These are phyloP conservation scores for Hanseniaspora uvarum DNA, from an alignment of 1,139 yeast genomes.

Conservation along the genomic window DNA sequence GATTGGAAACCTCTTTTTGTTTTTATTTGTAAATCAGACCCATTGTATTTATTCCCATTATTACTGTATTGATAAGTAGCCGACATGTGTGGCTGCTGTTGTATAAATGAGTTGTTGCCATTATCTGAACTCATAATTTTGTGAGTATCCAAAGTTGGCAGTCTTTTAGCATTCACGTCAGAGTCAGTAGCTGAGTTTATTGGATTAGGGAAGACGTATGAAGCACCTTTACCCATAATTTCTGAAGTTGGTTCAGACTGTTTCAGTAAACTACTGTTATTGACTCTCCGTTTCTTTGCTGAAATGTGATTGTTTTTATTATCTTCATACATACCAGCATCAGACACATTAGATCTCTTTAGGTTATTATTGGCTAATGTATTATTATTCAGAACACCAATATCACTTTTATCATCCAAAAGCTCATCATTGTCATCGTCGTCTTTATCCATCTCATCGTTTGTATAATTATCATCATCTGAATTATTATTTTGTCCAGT, in stretches of 20 bases:
- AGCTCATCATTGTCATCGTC: conserved; percentile 8
- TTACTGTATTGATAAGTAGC: not conserved
- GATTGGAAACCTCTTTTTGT: not conserved
- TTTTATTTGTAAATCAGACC: conserved; percentile 1
- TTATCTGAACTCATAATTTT: not conserved
- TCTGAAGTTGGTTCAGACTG: conserved; percentile 12
- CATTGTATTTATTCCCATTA: not conserved
- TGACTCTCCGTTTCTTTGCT: conserved; percentile 8
- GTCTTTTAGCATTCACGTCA: not conserved
- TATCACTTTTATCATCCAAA: conserved; percentile 26
- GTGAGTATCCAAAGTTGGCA: conserved; percentile 6
- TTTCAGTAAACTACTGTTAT: conserved; percentile 11
- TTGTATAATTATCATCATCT: conserved; percentile 18
- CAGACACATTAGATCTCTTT: conserved; percentile 21
- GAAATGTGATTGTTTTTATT: not conserved
- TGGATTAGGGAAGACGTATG: conserved; percentile 12
- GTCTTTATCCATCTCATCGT: conserved; percentile 20
- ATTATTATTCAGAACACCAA: conserved; percentile 23
- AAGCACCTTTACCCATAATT: conserved; percentile 12
- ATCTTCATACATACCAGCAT: conserved; percentile 10
- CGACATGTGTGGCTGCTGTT: not conserved
- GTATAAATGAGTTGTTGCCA: conserved; percentile 4
- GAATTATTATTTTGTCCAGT: conserved; percentile 13
- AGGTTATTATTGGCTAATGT: conserved; percentile 23
- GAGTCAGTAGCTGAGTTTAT: not conserved